Base-by-base conservation (phyloP, 345 rosid species). In the Linum lewisii region DNA sequence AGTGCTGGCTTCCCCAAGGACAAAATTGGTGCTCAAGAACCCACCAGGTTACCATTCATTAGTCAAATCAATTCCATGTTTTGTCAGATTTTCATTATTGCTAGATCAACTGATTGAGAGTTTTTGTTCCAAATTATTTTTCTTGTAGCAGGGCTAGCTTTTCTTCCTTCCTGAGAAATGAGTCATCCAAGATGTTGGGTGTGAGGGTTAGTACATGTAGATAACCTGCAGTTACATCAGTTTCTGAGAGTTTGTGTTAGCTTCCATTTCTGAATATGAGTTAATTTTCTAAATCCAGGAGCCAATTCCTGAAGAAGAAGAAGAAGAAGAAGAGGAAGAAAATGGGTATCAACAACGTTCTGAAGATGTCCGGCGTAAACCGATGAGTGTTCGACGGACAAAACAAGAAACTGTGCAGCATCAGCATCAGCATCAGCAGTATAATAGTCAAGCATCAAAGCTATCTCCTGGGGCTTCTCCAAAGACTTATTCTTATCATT, bases 21-120 rank as follows among this genome's bases (percentile, higher is more conserved):
- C 55, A 75, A 77, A 69, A 18, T 72, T 13, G 64, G 54, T 20
- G 51, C 23, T 16, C 60, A 60, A 57, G 70, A 60, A 61, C 67
- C 59, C n/a, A 71, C 63, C 75, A 77, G 86, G 88, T 83, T 32
- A 65, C n/a, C n/a, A n/a, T 77, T 58, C 47, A 42, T n/a, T n/a
- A 11, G 4, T 42, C 15, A 42, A 16, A 11, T 11, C 14, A 4
- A 11, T 11, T 1, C 18, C 18, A 11, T 42, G 47, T 42, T 42
- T 42, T 11, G 16, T 11, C 18, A 6, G 38, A 34, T 34, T 6
- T 34, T 34, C 47, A 11, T 42, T 42, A 6, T 16, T 2, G 47
- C 15, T 16, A 42, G 3, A 42, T 38, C 15, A 11, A 8, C 11
- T 38, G 45, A 38, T 38, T 11, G 1, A 42, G 18, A 11, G 15